These are phyloP conservation scores for Chlamydomonas sp. DNA, from an alignment of 139 green algal genomes.

Conservation along the genomic window DNA sequence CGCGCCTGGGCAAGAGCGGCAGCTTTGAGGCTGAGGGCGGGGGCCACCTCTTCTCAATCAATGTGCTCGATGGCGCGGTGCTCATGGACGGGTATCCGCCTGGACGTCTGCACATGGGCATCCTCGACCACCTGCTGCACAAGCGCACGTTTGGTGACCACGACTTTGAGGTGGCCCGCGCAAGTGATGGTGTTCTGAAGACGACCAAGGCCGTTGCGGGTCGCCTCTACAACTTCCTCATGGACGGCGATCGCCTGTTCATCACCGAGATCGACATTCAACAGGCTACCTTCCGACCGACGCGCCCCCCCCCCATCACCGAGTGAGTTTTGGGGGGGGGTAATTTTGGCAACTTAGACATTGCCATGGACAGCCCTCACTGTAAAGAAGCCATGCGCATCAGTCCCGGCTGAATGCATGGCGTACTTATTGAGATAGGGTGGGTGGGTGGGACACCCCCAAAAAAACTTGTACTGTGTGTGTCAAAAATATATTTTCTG, in stretches of 20 bases:
- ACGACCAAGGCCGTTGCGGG: slow-evolving; percentile 14
- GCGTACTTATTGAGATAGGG: too few relatives aligned
- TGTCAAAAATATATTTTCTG: too few relatives aligned
- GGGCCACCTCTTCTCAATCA: slow-evolving; percentile 39
- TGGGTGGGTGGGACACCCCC: too few relatives aligned
- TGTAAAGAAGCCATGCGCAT: too few relatives aligned
- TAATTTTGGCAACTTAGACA: too few relatives aligned
- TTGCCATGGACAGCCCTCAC: too few relatives aligned
- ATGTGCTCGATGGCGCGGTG: slow-evolving; percentile 38
- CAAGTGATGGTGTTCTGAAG: slow-evolving; percentile 17
- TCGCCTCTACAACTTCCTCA: slow-evolving; percentile 9
- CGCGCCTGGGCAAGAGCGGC: too few relatives aligned
- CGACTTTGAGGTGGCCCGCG: slow-evolving; percentile 39
- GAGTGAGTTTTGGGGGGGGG: too few relatives aligned
- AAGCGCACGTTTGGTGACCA: slow-evolving; percentile 32
- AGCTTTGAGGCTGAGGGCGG: slow-evolving; percentile 29
- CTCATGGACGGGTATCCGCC: slow-evolving; percentile 25
- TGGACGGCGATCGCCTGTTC: neutral
- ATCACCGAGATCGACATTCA: neutral
- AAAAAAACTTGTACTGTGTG: too few relatives aligned
- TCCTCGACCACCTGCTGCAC: slow-evolving; percentile 40
- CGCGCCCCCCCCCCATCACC: too few relatives aligned
- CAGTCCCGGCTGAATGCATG: too few relatives aligned
- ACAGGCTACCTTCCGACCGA: too few relatives aligned
- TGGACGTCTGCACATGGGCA: slow-evolving; percentile 12